Evolutionary conservation across 352 stramenopile species (phyloP).

Genomic region (Phytophthora multivora): DNA sequence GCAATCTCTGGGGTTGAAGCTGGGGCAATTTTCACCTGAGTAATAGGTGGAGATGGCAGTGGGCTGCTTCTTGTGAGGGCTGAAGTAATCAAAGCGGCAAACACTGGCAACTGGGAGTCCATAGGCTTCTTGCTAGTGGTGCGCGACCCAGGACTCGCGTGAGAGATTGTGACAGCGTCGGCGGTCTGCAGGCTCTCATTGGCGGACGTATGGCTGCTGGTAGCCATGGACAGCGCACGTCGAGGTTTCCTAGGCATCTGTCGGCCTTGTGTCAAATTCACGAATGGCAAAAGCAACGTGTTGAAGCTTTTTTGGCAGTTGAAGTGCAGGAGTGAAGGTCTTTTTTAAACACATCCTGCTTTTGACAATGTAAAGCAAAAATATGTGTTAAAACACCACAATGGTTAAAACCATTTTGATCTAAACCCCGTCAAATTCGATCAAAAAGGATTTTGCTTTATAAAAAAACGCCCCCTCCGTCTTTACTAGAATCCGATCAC

Average conservation of each 20-base stretch:
- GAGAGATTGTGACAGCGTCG: too few relatives aligned
- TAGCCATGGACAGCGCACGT: background rate
- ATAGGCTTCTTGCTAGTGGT: background rate
- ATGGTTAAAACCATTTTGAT: background rate
- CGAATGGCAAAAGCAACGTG: background rate
- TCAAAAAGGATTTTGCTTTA: conserved; percentile 11
- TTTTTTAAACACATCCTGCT: background rate
- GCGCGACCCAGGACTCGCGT: too few relatives aligned
- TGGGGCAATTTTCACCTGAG: background rate
- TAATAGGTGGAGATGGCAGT: background rate
- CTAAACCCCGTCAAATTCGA: conserved; percentile 1
- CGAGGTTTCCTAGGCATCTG: conserved; percentile 18
- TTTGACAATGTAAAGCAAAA: background rate
- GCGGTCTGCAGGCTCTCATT: background rate
- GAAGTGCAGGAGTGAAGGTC: conserved; percentile 13
- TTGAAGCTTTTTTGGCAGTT: conserved; percentile 1
- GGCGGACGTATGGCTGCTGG: background rate
- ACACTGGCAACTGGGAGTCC: conserved; percentile 1
- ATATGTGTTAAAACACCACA: too few relatives aligned
- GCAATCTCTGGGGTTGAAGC: too few relatives aligned
- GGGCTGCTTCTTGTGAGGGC: background rate
- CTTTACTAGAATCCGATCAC: background rate
- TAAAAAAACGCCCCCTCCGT: conserved; percentile 1
- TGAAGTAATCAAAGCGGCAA: conserved; percentile 12
- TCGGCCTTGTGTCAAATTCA: background rate